Conservation (phyloP, 495 filamentous ascomycete genomes). For the Podospora appendiculata region DNA sequence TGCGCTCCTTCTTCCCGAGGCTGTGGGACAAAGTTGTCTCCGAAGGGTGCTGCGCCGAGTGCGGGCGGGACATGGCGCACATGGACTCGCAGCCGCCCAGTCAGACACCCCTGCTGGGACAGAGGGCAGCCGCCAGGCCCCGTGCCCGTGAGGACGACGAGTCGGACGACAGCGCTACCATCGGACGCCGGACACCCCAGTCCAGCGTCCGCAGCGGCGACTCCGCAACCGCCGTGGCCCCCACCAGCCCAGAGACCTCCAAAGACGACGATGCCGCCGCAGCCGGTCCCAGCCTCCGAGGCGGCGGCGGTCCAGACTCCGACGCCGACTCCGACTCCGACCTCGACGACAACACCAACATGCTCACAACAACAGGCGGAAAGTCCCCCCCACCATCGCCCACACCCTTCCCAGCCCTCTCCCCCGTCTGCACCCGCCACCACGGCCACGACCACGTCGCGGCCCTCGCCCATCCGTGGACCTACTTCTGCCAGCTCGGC, state of each 20-base stretch:
- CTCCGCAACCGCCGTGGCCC: no score
- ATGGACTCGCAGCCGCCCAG: background rate
- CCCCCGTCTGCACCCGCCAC: background rate
- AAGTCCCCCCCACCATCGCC: background rate
- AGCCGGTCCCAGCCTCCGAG: no score
- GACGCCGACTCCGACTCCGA: background rate
- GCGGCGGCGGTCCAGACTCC: no score
- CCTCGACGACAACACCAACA: background rate
- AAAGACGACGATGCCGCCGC: no score
- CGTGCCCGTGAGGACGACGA: background rate
- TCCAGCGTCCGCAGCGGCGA: no score
- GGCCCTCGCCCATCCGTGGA: background rate
- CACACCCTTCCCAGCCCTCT: background rate
- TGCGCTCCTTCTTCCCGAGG: conserved; percentile 4
- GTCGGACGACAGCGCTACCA: no score
- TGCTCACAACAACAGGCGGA: no score
- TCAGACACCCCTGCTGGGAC: no score
- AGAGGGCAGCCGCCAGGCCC: background rate
- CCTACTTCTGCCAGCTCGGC: background rate
- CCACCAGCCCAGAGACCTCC: no score
- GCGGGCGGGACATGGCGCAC: background rate
- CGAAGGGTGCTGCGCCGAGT: background rate
- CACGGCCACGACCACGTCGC: background rate
- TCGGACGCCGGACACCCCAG: no score
- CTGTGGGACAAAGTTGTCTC: background rate